phyloP scores from a whole-genome alignment of 805 yeast genomes.

The Suhomyces faveliae region DNA sequence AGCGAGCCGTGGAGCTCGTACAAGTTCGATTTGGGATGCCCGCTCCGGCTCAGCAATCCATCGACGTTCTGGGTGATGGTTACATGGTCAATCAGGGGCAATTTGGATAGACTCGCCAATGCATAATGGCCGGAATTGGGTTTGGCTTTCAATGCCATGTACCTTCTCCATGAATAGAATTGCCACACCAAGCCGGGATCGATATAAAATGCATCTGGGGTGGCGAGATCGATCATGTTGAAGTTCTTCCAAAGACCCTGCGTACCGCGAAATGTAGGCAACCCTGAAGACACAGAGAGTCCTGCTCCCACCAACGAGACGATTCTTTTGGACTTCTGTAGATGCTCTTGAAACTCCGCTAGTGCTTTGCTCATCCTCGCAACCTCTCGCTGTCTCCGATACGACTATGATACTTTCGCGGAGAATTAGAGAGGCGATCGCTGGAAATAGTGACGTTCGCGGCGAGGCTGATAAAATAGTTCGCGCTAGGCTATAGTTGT shows the following conservation, averaged over 20 bases:
- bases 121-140: constrained; percentile 79
- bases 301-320: constrained; percentile 83
- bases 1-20: constrained; percentile 79
- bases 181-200: constrained; percentile 93
- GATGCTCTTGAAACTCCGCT: constrained; percentile 50
- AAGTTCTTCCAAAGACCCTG: constrained; percentile 77
- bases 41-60: constrained; percentile 66
- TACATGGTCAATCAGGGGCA: constrained; percentile 40
- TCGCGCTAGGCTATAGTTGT: not conserved
- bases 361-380: constrained; percentile 22
- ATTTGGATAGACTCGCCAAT: constrained; percentile 57
- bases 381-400: not conserved
- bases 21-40: constrained; percentile 52
- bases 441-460: not conserved
- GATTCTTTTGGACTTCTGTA: constrained; percentile 42
- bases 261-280: constrained; percentile 69
- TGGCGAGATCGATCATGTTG: constrained; percentile 80
- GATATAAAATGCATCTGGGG: constrained; percentile 82
- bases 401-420: not conserved
- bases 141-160: constrained; percentile 57
- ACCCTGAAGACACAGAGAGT: constrained; percentile 71
- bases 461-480: constrained; percentile 1
- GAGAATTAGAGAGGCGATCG: not conserved
- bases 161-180: constrained; percentile 71
- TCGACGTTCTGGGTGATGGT: constrained; percentile 86